Evolutionary conservation across 2,329 filamentous ascomycete genomes (phyloP).

Genomic region (Talaromyces sp.): DNA sequence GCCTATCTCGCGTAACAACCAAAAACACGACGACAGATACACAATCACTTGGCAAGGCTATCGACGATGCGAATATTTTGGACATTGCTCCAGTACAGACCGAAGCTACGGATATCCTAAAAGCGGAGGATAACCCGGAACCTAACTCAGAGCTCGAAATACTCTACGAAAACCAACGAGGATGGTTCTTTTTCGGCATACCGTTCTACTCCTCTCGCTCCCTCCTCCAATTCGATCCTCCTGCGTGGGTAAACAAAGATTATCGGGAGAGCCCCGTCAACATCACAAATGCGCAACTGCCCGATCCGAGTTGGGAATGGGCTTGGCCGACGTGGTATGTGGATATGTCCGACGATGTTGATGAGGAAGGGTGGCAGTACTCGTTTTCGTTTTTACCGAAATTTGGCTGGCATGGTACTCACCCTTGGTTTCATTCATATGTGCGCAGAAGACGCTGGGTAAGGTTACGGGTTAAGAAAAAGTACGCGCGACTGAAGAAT

Average conservation of each 20-base stretch:
- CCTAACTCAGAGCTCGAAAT: constrained; percentile 67
- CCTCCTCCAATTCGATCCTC: constrained; percentile 79
- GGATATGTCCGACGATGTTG: constrained; percentile 76
- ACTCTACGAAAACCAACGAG: constrained; percentile 93
- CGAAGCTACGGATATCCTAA: neutral
- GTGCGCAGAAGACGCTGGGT: constrained; percentile 90
- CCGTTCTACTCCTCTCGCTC: constrained; percentile 86
- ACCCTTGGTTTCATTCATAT: constrained; percentile 91
- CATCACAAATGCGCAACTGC: constrained; percentile 85
- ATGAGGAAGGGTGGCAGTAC: constrained; percentile 95
- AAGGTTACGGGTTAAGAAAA: constrained; percentile 70
- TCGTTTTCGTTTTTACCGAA: constrained; percentile 76
- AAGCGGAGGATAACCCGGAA: constrained; percentile 25
- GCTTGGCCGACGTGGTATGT: constrained; percentile 70
- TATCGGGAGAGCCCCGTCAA: constrained; percentile 61
- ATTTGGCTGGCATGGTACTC: constrained; percentile 83
- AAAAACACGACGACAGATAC: neutral
- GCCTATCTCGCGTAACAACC: constrained; percentile 16
- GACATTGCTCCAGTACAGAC: constrained; percentile 17
- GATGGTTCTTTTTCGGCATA: constrained; percentile 82
- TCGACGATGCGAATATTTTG: constrained; percentile 9
- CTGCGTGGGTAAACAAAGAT: constrained; percentile 75
- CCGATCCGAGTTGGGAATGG: constrained; percentile 96
- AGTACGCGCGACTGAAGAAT: constrained; percentile 24
- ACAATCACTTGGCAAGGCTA: neutral